Evolutionary conservation across 768 basidiomycete genomes (phyloP).

Genomic region (Leccinum longicurvipes): DNA sequence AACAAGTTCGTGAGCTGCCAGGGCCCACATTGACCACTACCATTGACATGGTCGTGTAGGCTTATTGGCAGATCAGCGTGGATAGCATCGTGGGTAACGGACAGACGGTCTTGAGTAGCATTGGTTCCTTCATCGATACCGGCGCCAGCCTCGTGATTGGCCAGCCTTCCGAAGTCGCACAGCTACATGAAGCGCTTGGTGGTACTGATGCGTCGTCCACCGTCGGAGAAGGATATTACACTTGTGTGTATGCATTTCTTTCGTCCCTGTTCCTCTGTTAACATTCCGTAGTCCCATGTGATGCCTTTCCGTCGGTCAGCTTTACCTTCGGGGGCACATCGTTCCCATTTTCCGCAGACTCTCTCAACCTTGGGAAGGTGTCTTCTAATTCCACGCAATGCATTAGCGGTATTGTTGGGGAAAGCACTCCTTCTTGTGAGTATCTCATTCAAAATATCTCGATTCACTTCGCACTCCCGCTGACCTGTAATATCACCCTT

Average conservation of each 20-base stretch:
- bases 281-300: neutral
- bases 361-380: neutral
- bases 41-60: slow-evolving; percentile 2
- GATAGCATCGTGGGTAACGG: slow-evolving; percentile 2
- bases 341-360: neutral
- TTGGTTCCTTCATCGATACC: slow-evolving; percentile 19
- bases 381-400: neutral
- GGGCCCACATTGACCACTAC: neutral
- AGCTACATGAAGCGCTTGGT: slow-evolving; percentile 23
- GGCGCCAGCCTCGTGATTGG: slow-evolving; percentile 20
- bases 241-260: slow-evolving; percentile 9
- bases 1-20: slow-evolving; percentile 3
- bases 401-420: neutral
- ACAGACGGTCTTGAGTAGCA: neutral
- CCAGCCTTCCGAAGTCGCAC: slow-evolving; percentile 5
- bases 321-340: neutral
- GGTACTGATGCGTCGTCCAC: slow-evolving; percentile 20
- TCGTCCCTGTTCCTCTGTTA: neutral
- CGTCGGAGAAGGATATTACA: slow-evolving; percentile 32
- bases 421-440: neutral
- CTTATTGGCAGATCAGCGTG: slow-evolving; percentile 19
- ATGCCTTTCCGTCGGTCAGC: neutral
- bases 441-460: neutral
- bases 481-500: neutral
- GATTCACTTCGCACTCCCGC: neutral